Evolutionary conservation across 129 eudicot genomes (phyloP), one percentile per base, ranked within the genome.

Genomic region (Tagetes patula): DNA sequence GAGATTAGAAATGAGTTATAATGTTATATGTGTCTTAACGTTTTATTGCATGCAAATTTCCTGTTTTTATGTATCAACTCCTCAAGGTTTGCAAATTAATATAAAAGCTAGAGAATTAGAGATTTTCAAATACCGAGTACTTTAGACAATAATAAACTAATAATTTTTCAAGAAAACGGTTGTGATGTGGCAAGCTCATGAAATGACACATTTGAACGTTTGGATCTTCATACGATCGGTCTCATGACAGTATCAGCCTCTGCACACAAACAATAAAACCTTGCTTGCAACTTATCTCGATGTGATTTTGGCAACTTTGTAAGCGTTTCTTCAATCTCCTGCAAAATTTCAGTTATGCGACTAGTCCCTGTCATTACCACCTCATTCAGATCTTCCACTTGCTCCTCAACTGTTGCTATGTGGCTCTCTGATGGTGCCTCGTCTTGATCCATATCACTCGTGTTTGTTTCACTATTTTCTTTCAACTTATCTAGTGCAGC

Each of bases 371-470:
- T n/a, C 14, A 48, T 32, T 3, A 69, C 11, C 33, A 33, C 46
- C 46, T 13, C 45, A 13, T 6, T 48, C 20, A 66, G 8, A 41
- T 9, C 40, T 52, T 37, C 49, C 14, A 13, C 13, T 1, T 45
- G 56, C 55, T 27, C 40, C 8, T 20, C 40, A 8, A 27, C 9
- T 36, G 33, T 45, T 30, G 27, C 27, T 36, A 13, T 40, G 65
- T 56, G 52, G 53, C 53, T 71, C 54, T 40, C 75, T 65, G 38
- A 52, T 37, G 64, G 33, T 34, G 34, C 46, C 43, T 69, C n/a
- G 13, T 36, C 8, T 3, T n/a, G 73, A 9, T 34, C 45, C 47
- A 70, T 27, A 4, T 38, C 39, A 55, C 31, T 14, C 10, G 7
- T 71, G 30, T 55, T 55, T 14, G 53, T 55, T 14, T 53, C 61